A percentile compares a stretch with the other conserved stretches of the same genome.
phyloP scores from a whole-genome alignment of 495 filamentous ascomycete genomes.

The Pseudoneurospora amorphoporcata region DNA sequence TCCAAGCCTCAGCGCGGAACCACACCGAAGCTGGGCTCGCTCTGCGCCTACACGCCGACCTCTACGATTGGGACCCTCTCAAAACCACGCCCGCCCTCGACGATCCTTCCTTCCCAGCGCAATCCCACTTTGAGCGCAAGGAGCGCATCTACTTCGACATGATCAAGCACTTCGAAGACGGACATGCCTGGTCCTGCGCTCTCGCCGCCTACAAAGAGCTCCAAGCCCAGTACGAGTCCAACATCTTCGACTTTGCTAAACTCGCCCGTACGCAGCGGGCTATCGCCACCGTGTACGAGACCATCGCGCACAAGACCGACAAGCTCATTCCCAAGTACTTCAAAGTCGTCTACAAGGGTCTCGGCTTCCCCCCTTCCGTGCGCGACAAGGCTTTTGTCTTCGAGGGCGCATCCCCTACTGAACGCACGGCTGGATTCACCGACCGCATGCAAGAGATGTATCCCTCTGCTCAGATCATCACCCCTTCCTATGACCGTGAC shows the following conservation, averaged over 20 bases:
- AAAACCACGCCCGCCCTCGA: constrained; percentile 54
- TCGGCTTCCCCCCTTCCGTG: constrained; percentile 73
- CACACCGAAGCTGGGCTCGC: constrained; percentile 86
- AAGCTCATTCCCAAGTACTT: constrained; percentile 76
- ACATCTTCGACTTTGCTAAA: constrained; percentile 84
- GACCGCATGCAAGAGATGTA: constrained; percentile 91
- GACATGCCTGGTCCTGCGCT: constrained; percentile 83
- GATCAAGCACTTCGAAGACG: constrained; percentile 89
- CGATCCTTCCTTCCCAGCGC: constrained; percentile 70
- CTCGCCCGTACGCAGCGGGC: constrained; percentile 79
- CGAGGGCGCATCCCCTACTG: constrained; percentile 58
- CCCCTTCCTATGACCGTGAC: constrained; percentile 39
- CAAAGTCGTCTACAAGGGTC: constrained; percentile 80
- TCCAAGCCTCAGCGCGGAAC: constrained; percentile 67
- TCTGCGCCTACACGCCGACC: constrained; percentile 79
- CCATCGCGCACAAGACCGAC: constrained; percentile 62
- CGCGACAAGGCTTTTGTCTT: constrained; percentile 92
- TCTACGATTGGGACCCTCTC: constrained; percentile 82
- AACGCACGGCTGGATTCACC: constrained; percentile 71
- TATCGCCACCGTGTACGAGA: constrained; percentile 89
- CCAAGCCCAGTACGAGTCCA: constrained; percentile 75
- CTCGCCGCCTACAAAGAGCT: constrained; percentile 88
- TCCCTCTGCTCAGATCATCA: constrained; percentile 74
- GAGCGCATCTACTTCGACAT: constrained; percentile 88
- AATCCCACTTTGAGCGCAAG: constrained; percentile 86